A percentile compares a stretch with the other conserved stretches of the same genome.
Conservation (phyloP, 2,329 filamentous ascomycete genomes). For the Parascedosporium putredinis region DNA sequence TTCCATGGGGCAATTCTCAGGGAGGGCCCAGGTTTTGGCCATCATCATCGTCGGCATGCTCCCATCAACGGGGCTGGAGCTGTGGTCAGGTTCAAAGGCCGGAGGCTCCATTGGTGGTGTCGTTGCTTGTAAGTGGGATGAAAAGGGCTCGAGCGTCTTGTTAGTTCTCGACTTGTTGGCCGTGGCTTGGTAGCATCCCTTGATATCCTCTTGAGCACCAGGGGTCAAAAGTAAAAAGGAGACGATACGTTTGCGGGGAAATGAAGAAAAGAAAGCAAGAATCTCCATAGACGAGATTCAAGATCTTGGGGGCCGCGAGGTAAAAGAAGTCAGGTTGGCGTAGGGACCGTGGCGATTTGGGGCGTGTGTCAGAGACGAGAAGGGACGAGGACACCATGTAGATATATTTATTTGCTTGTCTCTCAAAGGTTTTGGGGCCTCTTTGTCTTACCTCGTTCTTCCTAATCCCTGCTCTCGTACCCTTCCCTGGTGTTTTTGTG, state of each 20-base stretch:
- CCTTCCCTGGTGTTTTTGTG: too few relatives aligned
- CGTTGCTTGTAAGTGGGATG: too few relatives aligned
- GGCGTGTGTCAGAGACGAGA: too few relatives aligned
- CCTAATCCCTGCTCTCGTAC: too few relatives aligned
- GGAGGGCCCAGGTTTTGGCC: background rate
- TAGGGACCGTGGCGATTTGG: background rate
- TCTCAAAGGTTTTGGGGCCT: background rate
- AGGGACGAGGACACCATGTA: background rate
- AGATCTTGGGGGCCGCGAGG: background rate
- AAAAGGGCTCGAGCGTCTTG: background rate
- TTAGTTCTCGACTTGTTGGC: too few relatives aligned
- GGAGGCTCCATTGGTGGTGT: background rate
- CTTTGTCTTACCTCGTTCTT: background rate
- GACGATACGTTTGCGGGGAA: constrained; percentile 1
- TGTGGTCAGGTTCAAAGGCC: background rate
- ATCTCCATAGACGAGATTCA: background rate
- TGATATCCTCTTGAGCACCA: too few relatives aligned
- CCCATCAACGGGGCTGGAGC: background rate
- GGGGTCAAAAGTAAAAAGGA: background rate
- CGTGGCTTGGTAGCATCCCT: too few relatives aligned
- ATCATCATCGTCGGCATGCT: background rate
- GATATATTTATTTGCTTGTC: background rate
- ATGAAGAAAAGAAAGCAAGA: constrained; percentile 2
- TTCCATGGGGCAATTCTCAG: background rate
- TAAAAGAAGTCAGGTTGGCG: background rate